phyloP scores from a whole-genome alignment of 2,329 filamentous ascomycete species.

The Aureobasidium melanogenum region DNA sequence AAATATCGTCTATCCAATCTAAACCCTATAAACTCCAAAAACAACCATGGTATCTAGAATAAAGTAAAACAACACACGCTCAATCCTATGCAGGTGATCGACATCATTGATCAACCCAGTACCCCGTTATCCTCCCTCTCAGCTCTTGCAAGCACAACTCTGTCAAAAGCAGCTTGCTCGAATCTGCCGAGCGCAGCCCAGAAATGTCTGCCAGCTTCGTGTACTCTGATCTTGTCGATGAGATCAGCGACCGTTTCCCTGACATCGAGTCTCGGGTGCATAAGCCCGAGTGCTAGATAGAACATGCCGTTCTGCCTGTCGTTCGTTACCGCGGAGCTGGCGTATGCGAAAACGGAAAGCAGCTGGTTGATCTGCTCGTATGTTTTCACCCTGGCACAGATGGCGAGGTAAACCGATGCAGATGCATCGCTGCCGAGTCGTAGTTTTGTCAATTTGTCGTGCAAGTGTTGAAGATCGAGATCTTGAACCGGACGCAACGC shows the following conservation, averaged over 20 bases:
- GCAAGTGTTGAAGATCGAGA: constrained; percentile 84
- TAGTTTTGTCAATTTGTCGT: constrained; percentile 79
- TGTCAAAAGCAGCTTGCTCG: constrained; percentile 74
- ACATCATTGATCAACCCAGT: neutral
- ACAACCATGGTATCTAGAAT: neutral
- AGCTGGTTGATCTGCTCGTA: constrained; percentile 72
- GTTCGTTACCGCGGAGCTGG: constrained; percentile 27
- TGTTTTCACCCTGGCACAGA: constrained; percentile 52
- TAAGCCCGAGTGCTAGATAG: constrained; percentile 81
- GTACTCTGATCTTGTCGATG: constrained; percentile 70
- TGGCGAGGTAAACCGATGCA: constrained; percentile 74
- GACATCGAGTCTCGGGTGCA: constrained; percentile 79
- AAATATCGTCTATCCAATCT: neutral
- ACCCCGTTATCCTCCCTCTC: constrained; percentile 13
- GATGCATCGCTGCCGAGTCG: constrained; percentile 68
- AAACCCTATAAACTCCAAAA: neutral
- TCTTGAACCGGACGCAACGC: constrained; percentile 53
- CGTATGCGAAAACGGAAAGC: constrained; percentile 31
- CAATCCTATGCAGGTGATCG: neutral
- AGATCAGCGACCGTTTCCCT: constrained; percentile 68
- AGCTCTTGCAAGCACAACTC: constrained; percentile 59
- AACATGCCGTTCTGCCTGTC: constrained; percentile 62
- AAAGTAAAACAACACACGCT: neutral
- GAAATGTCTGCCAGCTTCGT: constrained; percentile 89
- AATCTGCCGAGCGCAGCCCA: constrained; percentile 82